Base-by-base conservation (phyloP, 1,139 yeast genomes). In the Yamadazyma spencermartinsiae region DNA sequence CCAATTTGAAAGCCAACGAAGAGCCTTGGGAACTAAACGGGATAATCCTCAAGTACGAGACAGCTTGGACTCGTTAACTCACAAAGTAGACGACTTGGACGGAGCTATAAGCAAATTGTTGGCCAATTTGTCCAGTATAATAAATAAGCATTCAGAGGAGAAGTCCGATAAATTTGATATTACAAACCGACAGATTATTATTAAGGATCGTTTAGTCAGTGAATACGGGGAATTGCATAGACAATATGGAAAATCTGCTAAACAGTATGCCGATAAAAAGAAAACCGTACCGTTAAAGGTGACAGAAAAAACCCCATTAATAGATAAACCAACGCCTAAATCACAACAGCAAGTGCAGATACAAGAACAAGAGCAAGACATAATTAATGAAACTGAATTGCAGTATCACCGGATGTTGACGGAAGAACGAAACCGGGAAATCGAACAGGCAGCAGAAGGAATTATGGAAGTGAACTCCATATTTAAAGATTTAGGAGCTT, bases 401-500 rank as follows among this genome's bases (percentile, higher is more conserved):
- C 88, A 82, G 50, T 81, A 85, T 48, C 95, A 88, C 51, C 53
- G 77, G 2, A 63, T 80, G 9, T 62, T 89, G 6, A 79, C 89
- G 2, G 79, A 82, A 43, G 92, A 87, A 53, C 65, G 96, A 41
- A 82, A 85, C 43, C 63, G 77, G 17, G 95, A 87, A 44, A 85
- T 89, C 20, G 72, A 73, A 26, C 81, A 77, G 45, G 85, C 89
- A 6, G 80, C 85, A 31, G 78, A 80, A 36, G 95, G 96, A 0
- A 86, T 89, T 6, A 74, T 74, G 43, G 96, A 89, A 51, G 88
- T 89, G 34, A 88, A 89, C 55, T 74, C 89, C 6, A 88, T 89
- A 2, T 89, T 88, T 59, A 80, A 82, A 48, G 96, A 88, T 51
- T 63, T 89, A 45, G 89, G 89, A 12, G 75, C 79, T 30, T 63